Evolutionary conservation across 2,329 filamentous ascomycete species (phyloP), one percentile per base, ranked within the genome.

Genomic region (Metarhizium humberi): DNA sequence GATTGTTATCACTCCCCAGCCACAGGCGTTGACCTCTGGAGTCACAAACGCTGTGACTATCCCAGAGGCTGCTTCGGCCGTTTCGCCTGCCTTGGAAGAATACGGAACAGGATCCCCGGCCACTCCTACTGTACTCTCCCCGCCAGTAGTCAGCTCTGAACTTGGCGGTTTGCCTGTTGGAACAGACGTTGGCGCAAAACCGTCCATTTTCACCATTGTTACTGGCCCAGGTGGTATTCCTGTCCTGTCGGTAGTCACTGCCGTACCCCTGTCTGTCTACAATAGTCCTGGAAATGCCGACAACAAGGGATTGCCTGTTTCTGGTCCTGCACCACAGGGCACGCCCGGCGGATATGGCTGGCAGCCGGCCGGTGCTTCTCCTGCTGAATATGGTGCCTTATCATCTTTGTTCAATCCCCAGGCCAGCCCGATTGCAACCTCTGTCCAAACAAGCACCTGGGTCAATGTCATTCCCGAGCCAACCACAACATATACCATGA

Each of bases 401-500:
- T 56, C 57, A 42, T 64, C 57, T 61, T 60, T n/a, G 62, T 62
- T 56, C 55, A 66, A 47, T 38, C 52, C 43, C 52, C 50, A 53
- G 51, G 58, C 45, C 51, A 55, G 55, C 2, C 52, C 46, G 42
- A 56, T 57, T 29, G 49, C 51, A 50, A 60, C 61, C 2, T 59
- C 59, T 7, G 56, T 72, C 3, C 62, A 67, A 20, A 74, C 71
- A 7, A 68, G 66, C 51, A 73, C 70, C 20, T 73, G 71, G 68
- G 66, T 67, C 55, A 74, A 74, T 36, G 53, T 73, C 50, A 69
- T 74, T 30, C 61, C 64, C 2, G 69, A 70, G 47, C 62, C 65
- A 36, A 74, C 71, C 2, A 74, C 72, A 5, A 73, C 72, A 1
- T 72, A 72, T 57, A 72, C 69, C 1, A 61, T 73, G 53, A 66